Base-by-base conservation (phyloP, 371 early-diverging fungal species). In the Mucor saturninus region DNA sequence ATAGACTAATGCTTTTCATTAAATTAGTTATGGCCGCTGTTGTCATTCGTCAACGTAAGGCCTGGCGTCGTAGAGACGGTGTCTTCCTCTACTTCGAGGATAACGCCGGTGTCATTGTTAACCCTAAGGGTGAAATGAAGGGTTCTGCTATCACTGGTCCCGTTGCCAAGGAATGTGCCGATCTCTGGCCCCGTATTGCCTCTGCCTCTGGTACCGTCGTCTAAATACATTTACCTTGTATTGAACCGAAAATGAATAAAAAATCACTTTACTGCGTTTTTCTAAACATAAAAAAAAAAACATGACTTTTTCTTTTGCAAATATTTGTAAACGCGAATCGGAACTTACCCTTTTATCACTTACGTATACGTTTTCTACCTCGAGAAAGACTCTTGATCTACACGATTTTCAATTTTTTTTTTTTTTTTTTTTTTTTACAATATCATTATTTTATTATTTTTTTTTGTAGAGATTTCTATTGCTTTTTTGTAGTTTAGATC, bases 171-270 rank as follows among this genome's bases (percentile, higher is more conserved):
- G 99, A 99, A 89, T 99, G 99, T 85, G 98, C 99, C 67, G 99
- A 99, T 80, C 89, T 99, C 80, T 99, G 99, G 99, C 99, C 99
- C 74, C 98, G 99, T 94, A 99, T 99, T 85, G 99, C 99, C 67
- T 98, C 98, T 67, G 89, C 93, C 75, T 87, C 95, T 65, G 96
- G 95, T 81, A 95, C 96, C 74, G 95, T 94, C 71, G 93, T 80
- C 56, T 80, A 80, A 80, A 30, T 30, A 13, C 50, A 28, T 50
- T 42, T 42, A 14, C 31, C 13, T 30, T 21, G 29, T 50, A 13
- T 50, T 50, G 9, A 28, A 50, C 29, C 29, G 35, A 28, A 48
- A 48, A 50, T 50, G 50, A 50, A 50, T 50, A 50, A 50, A 46
- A 46, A 50, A 50, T 28, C 31, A 50, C 29, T 50, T 50, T 50